phyloP scores from a whole-genome alignment of 305 asterid species.

The Fraxinus baroniana region DNA sequence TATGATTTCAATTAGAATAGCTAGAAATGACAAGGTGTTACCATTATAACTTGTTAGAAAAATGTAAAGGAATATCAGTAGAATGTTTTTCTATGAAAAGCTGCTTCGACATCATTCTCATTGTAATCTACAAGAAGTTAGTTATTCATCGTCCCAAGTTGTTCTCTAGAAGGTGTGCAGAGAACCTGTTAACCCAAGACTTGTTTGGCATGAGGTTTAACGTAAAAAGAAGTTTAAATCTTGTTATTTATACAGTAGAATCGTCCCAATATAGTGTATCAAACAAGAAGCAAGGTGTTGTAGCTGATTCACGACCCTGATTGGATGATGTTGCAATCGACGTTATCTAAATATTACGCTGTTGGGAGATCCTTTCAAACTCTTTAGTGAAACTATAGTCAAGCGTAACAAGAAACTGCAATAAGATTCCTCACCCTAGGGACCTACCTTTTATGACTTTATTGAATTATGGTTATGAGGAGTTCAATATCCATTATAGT shows the following conservation, averaged over 20 bases:
- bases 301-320: neutral
- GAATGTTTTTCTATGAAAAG: neutral
- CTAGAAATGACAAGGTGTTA: neutral
- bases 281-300: neutral
- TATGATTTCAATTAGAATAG: conserved; percentile 21
- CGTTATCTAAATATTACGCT: neutral
- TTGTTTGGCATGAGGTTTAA: neutral
- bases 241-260: neutral
- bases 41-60: no score
- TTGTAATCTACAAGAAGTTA: neutral
- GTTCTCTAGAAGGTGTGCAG: neutral
- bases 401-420: neutral
- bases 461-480: conserved; percentile 13
- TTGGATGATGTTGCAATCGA: neutral
- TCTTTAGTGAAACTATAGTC: neutral
- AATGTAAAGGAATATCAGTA: neutral
- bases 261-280: neutral
- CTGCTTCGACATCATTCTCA: neutral
- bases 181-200: neutral
- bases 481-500: conserved; percentile 20
- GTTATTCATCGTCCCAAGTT: neutral
- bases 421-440: conserved; percentile 20
- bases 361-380: conserved; percentile 17
- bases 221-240: neutral
- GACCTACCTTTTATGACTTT: conserved; percentile 10